A percentile compares a stretch with the other conserved stretches of the same genome.
phyloP scores from a whole-genome alignment of 2,329 filamentous ascomycete species.

The Dryadomyces quercus-mongolicae region DNA sequence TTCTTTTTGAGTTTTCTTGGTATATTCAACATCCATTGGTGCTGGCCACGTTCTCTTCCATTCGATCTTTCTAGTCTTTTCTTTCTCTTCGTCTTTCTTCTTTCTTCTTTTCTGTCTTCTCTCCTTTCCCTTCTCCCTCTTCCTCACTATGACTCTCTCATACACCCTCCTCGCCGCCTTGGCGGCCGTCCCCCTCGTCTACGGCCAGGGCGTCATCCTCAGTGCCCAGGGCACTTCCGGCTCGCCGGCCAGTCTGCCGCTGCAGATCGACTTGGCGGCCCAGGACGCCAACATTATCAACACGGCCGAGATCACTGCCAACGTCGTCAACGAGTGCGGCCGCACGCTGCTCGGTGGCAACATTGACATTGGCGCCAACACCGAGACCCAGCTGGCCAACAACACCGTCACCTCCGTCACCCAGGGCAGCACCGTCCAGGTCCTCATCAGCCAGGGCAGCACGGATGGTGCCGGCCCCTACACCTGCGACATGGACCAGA shows the following conservation, averaged over 20 bases:
- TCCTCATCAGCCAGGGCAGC: constrained; percentile 39
- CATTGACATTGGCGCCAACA: constrained; percentile 48
- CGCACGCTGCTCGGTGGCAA: constrained; percentile 46
- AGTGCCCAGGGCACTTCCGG: constrained; percentile 6
- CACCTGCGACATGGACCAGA: constrained; percentile 37
- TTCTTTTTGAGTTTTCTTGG: neutral
- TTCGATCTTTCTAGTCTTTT: neutral
- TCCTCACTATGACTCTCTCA: neutral
- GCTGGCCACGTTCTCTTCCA: neutral
- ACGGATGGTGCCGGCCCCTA: constrained; percentile 41
- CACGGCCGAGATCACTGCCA: constrained; percentile 36
- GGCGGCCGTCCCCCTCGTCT: constrained; percentile 1
- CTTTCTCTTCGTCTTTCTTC: neutral
- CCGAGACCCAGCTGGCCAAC: constrained; percentile 35
- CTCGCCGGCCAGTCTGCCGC: constrained; percentile 14
- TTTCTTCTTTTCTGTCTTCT: neutral
- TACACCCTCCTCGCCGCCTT: constrained; percentile 3
- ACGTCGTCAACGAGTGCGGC: constrained; percentile 46
- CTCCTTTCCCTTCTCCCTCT: neutral
- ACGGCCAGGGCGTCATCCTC: constrained; percentile 7
- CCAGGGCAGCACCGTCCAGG: constrained; percentile 28
- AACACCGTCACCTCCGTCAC: constrained; percentile 35
- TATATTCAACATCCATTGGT: neutral
- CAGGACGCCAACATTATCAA: constrained; percentile 47
- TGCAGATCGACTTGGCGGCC: constrained; percentile 39